These are phyloP conservation scores for Lipomyces spencermartinsiae DNA, from an alignment of 805 yeast genomes.

Conservation along the genomic window DNA sequence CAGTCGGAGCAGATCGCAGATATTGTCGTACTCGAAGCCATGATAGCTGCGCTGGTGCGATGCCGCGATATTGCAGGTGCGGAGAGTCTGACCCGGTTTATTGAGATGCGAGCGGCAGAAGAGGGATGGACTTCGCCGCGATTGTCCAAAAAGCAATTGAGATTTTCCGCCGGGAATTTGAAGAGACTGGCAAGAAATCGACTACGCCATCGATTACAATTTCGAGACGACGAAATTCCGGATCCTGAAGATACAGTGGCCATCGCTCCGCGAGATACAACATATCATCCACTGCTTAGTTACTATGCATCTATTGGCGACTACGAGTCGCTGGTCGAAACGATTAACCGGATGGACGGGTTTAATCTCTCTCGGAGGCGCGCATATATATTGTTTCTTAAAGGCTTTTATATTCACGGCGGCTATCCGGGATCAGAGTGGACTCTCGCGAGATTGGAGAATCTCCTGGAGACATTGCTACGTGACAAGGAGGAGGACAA, in stretches of 20 bases:
- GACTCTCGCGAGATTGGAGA: slow-evolving; percentile 27
- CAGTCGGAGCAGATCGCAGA: slow-evolving; percentile 41
- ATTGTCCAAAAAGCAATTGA: slow-evolving; percentile 13
- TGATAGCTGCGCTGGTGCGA: slow-evolving; percentile 39
- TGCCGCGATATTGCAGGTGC: slow-evolving; percentile 41
- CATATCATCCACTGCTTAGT: slow-evolving; percentile 38
- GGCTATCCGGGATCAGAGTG: slow-evolving; percentile 21
- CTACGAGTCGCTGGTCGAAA: slow-evolving; percentile 29
- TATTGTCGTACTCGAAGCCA: slow-evolving; percentile 39
- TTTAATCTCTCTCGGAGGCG: slow-evolving; percentile 16
- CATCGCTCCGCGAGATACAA: slow-evolving; percentile 33
- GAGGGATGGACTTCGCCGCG: slow-evolving; percentile 13
- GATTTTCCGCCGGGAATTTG: slow-evolving; percentile 19
- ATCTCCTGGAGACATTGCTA: slow-evolving; percentile 23
- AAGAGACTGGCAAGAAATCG: slow-evolving; percentile 15
- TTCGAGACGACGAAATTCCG: slow-evolving; percentile 14
- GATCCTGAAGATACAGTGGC: slow-evolving; percentile 35
- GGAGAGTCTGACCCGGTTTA: slow-evolving; percentile 34
- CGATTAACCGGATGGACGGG: slow-evolving; percentile 38
- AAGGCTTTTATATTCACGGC: slow-evolving; percentile 30
- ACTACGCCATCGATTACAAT: neutral
- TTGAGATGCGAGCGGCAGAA: slow-evolving; percentile 27
- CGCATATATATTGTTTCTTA: slow-evolving; percentile 27
- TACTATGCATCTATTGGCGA: slow-evolving; percentile 40
- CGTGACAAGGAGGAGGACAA: slow-evolving; percentile 8